Evolutionary conservation across 78 protist genomes (phyloP).

Genomic region (Dictyostelium purpureum): DNA sequence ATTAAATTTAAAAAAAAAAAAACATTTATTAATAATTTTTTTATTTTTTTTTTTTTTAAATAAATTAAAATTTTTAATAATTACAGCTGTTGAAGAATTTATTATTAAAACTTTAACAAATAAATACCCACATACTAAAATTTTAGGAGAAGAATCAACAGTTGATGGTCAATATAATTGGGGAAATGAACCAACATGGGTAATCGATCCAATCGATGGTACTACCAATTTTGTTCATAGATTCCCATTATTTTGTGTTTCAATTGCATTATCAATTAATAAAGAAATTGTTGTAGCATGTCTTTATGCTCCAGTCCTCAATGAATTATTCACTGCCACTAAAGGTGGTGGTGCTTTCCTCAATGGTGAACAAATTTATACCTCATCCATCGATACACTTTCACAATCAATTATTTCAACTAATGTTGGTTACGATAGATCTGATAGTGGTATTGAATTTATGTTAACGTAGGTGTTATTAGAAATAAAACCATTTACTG

Average conservation of each 20-base stretch:
- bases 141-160: slow-evolving; percentile 77
- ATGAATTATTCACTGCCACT: slow-evolving; percentile 82
- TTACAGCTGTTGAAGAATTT: slow-evolving; percentile 33
- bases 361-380: slow-evolving; percentile 57
- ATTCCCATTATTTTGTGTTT: slow-evolving; percentile 77
- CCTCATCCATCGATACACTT: slow-evolving; percentile 7
- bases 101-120: slow-evolving; percentile 60
- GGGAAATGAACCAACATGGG: slow-evolving; percentile 89
- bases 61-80: not conserved
- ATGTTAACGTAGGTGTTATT: slow-evolving; percentile 60
- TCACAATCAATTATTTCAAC: slow-evolving; percentile 68
- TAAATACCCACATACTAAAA: slow-evolving; percentile 61
- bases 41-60: not conserved
- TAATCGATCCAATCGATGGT: slow-evolving; percentile 94
- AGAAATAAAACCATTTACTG: not conserved
- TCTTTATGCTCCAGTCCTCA: slow-evolving; percentile 69
- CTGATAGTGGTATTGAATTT: slow-evolving; percentile 53
- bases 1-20: not conserved
- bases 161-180: slow-evolving; percentile 52
- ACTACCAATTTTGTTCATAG: slow-evolving; percentile 92
- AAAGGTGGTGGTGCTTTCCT: slow-evolving; percentile 75
- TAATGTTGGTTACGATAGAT: slow-evolving; percentile 74
- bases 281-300: slow-evolving; percentile 66
- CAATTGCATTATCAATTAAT: slow-evolving; percentile 71
- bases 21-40: not conserved